Percentiles rank a stretch among this genome's conserved stretches.
phyloP scores from a whole-genome alignment of 2,329 filamentous ascomycete genomes.

The Fusarium stilboides region DNA sequence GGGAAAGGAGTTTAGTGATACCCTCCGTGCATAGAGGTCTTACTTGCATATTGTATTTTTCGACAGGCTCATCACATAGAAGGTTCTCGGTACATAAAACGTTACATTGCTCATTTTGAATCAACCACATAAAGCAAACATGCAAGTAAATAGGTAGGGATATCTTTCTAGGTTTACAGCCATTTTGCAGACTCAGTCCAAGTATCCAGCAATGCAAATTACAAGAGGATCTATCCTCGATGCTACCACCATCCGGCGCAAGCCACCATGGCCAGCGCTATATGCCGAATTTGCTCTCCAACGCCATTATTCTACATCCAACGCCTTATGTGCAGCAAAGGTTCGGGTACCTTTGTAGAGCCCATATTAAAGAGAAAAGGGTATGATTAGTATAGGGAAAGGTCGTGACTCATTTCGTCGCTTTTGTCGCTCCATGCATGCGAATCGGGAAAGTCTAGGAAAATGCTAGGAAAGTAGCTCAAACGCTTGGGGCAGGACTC shows the following conservation, averaged over 20 bases:
- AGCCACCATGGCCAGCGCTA: conserved; percentile 19
- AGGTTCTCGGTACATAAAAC: not conserved
- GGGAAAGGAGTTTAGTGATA: not conserved
- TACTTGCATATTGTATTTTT: not conserved
- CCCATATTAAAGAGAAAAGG: conserved; percentile 5
- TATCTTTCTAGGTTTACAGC: conserved; percentile 21
- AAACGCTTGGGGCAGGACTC: not conserved
- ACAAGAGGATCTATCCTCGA: conserved; percentile 3
- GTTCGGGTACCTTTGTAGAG: not conserved
- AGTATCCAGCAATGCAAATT: conserved; percentile 22
- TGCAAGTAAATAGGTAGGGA: conserved; percentile 15
- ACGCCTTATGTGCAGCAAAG: conserved; percentile 32
- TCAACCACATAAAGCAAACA: not conserved
- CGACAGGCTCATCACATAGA: not conserved
- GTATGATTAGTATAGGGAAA: conserved; percentile 14
- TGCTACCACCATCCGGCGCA: conserved; percentile 1
- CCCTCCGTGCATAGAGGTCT: not conserved
- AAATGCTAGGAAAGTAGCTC: not conserved
- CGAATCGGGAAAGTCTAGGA: conserved; percentile 1
- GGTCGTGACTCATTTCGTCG: conserved; percentile 23
- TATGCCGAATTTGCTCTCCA: conserved; percentile 22
- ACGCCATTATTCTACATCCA: conserved; percentile 37
- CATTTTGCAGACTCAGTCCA: conserved; percentile 17
- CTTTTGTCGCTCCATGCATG: conserved; percentile 7
- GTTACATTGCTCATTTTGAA: conserved; percentile 1